These are phyloP conservation scores for Cubamyces lactineus DNA, from an alignment of 768 basidiomycete species.

Conservation along the genomic window DNA sequence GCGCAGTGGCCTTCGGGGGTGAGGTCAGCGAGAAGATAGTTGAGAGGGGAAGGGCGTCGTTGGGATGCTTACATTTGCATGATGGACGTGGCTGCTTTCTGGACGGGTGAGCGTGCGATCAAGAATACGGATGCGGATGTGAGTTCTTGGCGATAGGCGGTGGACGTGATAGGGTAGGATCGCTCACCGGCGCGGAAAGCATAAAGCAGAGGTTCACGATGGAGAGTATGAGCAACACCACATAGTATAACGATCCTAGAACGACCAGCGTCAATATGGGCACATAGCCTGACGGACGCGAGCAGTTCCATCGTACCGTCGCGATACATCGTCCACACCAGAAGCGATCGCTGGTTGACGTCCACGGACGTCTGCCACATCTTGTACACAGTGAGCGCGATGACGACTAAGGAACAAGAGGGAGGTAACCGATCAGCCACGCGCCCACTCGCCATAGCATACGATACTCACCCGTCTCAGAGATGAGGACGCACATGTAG, in stretches of 20 bases:
- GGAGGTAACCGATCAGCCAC: too few species aligned
- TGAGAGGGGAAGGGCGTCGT: background rate
- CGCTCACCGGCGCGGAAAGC: conserved; percentile 4
- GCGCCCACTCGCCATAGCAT: background rate
- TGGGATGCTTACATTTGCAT: conserved; percentile 1
- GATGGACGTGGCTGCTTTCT: background rate
- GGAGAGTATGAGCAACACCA: conserved; percentile 5
- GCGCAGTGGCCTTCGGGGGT: background rate
- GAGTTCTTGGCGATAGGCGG: background rate
- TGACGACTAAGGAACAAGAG: background rate
- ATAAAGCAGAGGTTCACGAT: conserved; percentile 12
- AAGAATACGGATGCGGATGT: too few species aligned
- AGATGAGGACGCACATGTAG: background rate
- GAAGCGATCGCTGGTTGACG: background rate
- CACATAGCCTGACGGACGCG: too few species aligned
- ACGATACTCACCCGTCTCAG: background rate
- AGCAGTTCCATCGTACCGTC: conserved; percentile 9
- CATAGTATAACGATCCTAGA: conserved; percentile 13
- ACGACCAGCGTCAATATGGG: background rate
- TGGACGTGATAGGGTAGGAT: background rate
- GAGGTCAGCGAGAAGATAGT: background rate
- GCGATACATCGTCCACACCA: conserved; percentile 17
- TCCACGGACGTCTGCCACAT: conserved; percentile 3
- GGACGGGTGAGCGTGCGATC: background rate
- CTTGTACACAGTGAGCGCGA: background rate